phyloP scores from a whole-genome alignment of 2,329 filamentous ascomycete genomes.

The Ophiostoma ulmi region DNA sequence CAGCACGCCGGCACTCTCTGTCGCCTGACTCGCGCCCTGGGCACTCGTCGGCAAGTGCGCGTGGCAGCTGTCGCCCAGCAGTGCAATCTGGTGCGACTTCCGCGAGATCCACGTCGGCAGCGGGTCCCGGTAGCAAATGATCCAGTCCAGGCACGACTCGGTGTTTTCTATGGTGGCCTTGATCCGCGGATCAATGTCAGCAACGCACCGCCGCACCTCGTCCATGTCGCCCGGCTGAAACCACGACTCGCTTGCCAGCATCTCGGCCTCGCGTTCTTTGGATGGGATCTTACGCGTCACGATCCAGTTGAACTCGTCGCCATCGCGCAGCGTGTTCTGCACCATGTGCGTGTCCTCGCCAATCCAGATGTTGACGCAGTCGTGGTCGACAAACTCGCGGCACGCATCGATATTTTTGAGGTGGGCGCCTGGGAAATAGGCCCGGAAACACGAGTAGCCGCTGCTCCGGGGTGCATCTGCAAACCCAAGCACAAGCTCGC shows the following conservation, averaged over 20 bases:
- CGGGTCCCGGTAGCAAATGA: conserved; percentile 50
- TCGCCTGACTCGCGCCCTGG: conserved; percentile 50
- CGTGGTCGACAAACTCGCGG: conserved; percentile 40
- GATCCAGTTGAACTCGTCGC: conserved; percentile 45
- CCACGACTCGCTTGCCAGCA: conserved; percentile 45
- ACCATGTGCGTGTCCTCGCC: conserved; percentile 42
- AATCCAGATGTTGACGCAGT: conserved; percentile 45
- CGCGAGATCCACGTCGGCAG: conserved; percentile 47
- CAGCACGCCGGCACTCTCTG: conserved; percentile 47
- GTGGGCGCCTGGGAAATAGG: conserved; percentile 40
- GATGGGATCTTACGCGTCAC: conserved; percentile 39
- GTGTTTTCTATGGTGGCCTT: conserved; percentile 40
- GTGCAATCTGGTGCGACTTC: conserved; percentile 42
- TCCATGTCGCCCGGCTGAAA: conserved; percentile 45
- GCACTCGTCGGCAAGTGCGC: conserved; percentile 50
- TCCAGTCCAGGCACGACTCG: conserved; percentile 47
- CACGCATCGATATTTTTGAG: conserved; percentile 33
- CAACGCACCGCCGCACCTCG: conserved; percentile 38
- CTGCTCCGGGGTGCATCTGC: conserved; percentile 48
- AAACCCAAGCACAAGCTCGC: conserved; percentile 48
- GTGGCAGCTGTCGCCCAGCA: conserved; percentile 52
- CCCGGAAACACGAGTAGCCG: conserved; percentile 50
- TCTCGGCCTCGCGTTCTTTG: conserved; percentile 36
- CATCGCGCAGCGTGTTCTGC: conserved; percentile 41
- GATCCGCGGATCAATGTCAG: conserved; percentile 42